A percentile compares a stretch with the other conserved stretches of the same genome.
phyloP scores from a whole-genome alignment of 495 filamentous ascomycete species.

The Articulospora tetracladia region DNA sequence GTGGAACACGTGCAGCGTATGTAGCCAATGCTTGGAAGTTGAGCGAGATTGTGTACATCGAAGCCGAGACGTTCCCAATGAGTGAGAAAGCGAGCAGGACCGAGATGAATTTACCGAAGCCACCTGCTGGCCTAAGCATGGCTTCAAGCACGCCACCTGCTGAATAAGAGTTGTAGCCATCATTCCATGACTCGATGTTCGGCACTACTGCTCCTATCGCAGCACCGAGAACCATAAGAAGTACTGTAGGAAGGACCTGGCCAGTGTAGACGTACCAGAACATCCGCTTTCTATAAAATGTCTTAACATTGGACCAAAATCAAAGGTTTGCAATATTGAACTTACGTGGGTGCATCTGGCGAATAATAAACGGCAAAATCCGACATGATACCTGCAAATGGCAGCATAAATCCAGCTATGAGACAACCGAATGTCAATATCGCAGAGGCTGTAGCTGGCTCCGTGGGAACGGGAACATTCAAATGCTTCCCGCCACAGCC shows the following conservation, averaged over 20 bases:
- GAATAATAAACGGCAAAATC: conserved; percentile 47
- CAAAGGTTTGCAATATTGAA: not conserved
- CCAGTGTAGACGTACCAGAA: conserved; percentile 44
- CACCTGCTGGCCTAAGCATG: conserved; percentile 46
- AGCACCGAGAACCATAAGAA: conserved; percentile 43
- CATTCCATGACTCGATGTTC: conserved; percentile 38
- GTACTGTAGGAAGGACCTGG: conserved; percentile 37
- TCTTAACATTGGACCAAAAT: not conserved
- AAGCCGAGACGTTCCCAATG: conserved; percentile 47
- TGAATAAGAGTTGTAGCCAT: conserved; percentile 39
- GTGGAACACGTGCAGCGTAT: conserved; percentile 28
- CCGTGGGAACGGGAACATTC: conserved; percentile 31
- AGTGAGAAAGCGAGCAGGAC: conserved; percentile 49
- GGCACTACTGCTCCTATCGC: conserved; percentile 45
- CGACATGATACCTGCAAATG: conserved; percentile 39
- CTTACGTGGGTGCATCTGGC: conserved; percentile 41
- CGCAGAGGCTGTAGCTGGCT: conserved; percentile 31
- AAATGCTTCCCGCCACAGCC: conserved; percentile 43
- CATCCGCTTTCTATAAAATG: conserved; percentile 30
- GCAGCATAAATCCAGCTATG: conserved; percentile 42
- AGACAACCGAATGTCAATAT: conserved; percentile 43
- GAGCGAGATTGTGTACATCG: conserved; percentile 47
- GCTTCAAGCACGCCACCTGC: conserved; percentile 52
- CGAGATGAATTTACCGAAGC: conserved; percentile 53
- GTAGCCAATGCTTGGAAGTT: conserved; percentile 43